Conservation (phyloP, 768 basidiomycete species). For the Agrocybe pediades region DNA sequence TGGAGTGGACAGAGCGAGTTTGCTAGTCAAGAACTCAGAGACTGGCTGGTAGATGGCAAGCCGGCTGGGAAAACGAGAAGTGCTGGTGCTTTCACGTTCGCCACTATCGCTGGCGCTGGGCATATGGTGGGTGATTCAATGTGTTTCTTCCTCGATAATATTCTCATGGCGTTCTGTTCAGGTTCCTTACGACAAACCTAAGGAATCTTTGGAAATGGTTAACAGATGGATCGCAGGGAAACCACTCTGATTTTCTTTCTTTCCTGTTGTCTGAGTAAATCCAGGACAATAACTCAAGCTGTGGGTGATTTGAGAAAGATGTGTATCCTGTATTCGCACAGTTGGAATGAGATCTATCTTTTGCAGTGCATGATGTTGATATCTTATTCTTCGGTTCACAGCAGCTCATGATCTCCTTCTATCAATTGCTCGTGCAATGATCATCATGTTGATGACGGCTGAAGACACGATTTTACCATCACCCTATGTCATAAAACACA, state of each 20-base stretch:
- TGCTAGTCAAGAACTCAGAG: conserved; percentile 42
- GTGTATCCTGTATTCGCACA: neutral
- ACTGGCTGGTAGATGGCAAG: conserved; percentile 61
- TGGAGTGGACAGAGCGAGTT: conserved; percentile 64
- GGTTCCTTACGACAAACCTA: conserved; percentile 68
- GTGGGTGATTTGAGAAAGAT: neutral
- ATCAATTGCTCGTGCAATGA: too few relatives aligned
- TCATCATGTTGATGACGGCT: too few relatives aligned
- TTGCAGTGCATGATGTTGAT: too few relatives aligned
- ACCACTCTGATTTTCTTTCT: conserved; percentile 1
- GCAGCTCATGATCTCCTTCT: too few relatives aligned
- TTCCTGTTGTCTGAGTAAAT: too few relatives aligned
- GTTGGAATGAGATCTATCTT: neutral
- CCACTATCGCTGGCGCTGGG: conserved; percentile 67
- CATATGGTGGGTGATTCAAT: conserved; percentile 54
- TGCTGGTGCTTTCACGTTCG: conserved; percentile 60
- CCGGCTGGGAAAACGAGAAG: conserved; percentile 37
- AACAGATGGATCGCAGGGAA: conserved; percentile 41
- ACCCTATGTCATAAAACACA: too few relatives aligned
- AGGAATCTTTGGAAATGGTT: conserved; percentile 50
- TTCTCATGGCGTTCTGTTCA: conserved; percentile 15
- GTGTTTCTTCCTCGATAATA: neutral
- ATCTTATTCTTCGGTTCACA: too few relatives aligned
- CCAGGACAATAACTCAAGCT: neutral
- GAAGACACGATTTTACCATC: too few relatives aligned